Conservation (phyloP, 2,329 filamentous ascomycete species). For the Pyrenophora graminea region DNA sequence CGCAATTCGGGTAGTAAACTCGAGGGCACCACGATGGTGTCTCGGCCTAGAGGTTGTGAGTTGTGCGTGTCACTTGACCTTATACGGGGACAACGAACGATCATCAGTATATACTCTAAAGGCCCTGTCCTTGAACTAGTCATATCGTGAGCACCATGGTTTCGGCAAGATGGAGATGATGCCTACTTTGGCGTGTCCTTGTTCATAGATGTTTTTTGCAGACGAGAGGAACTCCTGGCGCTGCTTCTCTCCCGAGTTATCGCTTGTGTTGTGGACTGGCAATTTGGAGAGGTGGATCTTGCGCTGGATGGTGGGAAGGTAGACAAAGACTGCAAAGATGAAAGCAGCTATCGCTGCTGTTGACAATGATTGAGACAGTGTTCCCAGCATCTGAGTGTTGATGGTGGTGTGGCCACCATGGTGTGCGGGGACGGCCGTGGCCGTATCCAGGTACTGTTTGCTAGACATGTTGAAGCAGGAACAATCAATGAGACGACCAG, state of each 20-base stretch:
- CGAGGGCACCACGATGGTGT: conserved; percentile 34
- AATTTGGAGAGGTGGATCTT: conserved; percentile 31
- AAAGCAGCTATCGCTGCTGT: conserved; percentile 29
- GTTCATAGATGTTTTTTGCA: conserved; percentile 31
- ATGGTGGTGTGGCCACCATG: conserved; percentile 12
- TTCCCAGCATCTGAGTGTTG: conserved; percentile 23
- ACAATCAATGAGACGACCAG: neutral
- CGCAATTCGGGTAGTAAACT: conserved; percentile 39
- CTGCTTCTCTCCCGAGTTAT: conserved; percentile 22
- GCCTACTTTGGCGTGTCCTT: conserved; percentile 36
- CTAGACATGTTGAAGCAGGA: neutral
- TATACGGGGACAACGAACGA: conserved; percentile 12
- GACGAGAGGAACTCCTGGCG: conserved; percentile 26
- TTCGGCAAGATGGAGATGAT: neutral
- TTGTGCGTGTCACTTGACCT: neutral
- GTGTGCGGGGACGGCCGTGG: neutral
- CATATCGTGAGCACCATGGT: conserved; percentile 7
- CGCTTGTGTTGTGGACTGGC: conserved; percentile 30
- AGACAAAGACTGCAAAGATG: conserved; percentile 28
- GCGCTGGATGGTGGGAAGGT: conserved; percentile 28
- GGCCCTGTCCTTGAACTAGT: conserved; percentile 35
- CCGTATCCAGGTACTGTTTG: neutral
- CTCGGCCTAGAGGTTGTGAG: conserved; percentile 26
- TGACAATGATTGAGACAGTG: conserved; percentile 28
- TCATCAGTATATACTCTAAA: conserved; percentile 29